Evolutionary conservation across 495 filamentous ascomycete genomes (phyloP), one percentile per base, ranked within the genome.

Genomic region (Trichocladium uniseriatum): DNA sequence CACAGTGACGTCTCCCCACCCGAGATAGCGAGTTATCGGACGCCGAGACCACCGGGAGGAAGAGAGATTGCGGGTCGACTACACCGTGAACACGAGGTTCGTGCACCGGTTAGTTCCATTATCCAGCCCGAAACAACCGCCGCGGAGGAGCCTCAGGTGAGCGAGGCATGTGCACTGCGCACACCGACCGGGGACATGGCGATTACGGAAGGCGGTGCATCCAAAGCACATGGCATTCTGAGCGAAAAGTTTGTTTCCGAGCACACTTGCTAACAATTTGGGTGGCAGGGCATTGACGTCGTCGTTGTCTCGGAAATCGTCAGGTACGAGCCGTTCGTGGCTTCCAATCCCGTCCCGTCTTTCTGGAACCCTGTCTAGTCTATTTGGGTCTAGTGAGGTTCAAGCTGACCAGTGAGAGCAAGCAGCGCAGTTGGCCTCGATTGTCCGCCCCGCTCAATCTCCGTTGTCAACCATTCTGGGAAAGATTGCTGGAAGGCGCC

Each of bases 51-150:
- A n/a, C 6, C n/a, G n/a, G n/a, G 8, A 27, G 22, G 15, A 29
- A 21, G 16, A 43, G 13, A 10, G 13, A 11, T 32, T 32, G 31
- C 31, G 31, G 31, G 31, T 32, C 10, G 7, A 11, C 7, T 20
- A n/a, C 28, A 36, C n/a, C 32, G 46, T 16, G 46, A 49, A 50
- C 39, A 38, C 39, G 35, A 53, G 51, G 51, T 53, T 43, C 39
- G 50, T 53, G 43, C 43, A 43, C 36, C 19, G 3, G 1, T 39
- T 32, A 20, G n/a, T 39, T 35, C 27, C n/a, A 48, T 48, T 29
- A 31, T 9, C 31, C 16, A 7, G 9, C 15, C 13, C 9, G 16
- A 8, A n/a, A 32, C 31, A 32, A 32, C 2, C 9, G 31, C 13
- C 11, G 13, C 31, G 11, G 10, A 32, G 5, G 24, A 27, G 8